Base-by-base conservation (phyloP, 2,329 filamentous ascomycete genomes). In the Cadophora sp. region DNA sequence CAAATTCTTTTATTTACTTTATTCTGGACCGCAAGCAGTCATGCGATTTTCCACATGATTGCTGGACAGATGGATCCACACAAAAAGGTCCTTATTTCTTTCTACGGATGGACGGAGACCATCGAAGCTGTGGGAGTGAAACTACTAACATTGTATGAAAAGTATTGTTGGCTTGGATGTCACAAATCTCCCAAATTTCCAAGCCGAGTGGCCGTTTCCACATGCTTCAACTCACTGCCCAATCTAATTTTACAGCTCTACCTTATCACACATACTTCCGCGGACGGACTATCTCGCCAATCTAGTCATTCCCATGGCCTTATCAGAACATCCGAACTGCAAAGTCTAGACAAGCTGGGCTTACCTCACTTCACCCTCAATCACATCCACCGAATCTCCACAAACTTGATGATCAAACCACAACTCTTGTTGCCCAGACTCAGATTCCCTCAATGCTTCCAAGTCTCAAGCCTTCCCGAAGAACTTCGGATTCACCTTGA, bases 381-480 rank as follows among this genome's bases (percentile, higher is more conserved):
- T 6, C 37, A 43, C 37, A 43, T 43, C 37, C 37, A 11, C 37
- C 37, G 12, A 16, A 5, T 43, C 37, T 16, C 14, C 37, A n/a
- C n/a, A n/a, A n/a, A n/a, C n/a, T n/a, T n/a, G n/a, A n/a, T n/a
- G n/a, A n/a, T n/a, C n/a, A n/a, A n/a, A n/a, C n/a, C n/a, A n/a
- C n/a, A n/a, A n/a, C n/a, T n/a, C n/a, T n/a, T n/a, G n/a, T n/a
- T n/a, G n/a, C n/a, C n/a, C n/a, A n/a, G n/a, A n/a, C n/a, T n/a
- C n/a, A 43, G 40, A 43, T 16, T 43, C 40, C 12, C 5, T 5
- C 1, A 43, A 43, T 3, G 2, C 40, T 43, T 43, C 40, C 40
- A 43, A 43, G 40, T 16, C 31, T 69, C 46, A 74, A 37, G 51
- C 70, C 26, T 71, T 73, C 3, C 63, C 72, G 7, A 73, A 29